Evolutionary conservation across 2,329 filamentous ascomycete genomes (phyloP), one percentile per base, ranked within the genome.

Genomic region (Rutstroemia sp.): DNA sequence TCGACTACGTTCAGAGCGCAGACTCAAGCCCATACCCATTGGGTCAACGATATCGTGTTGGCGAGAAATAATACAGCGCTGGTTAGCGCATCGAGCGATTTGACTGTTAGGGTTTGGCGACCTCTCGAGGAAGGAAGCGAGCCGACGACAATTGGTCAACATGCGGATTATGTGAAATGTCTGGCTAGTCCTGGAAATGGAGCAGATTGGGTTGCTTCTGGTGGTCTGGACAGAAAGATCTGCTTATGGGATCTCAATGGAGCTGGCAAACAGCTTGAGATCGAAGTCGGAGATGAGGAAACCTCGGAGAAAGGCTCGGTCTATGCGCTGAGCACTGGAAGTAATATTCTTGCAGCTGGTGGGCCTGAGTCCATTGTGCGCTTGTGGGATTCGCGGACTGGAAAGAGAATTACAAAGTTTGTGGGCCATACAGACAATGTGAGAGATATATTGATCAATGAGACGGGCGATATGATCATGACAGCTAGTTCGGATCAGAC

Each of bases 401-500:
- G 92, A 56, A 90, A 94, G 73, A 82, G 89, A 60, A 87, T 97
- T 58, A 97, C 92, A 61, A 97, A 96, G 71, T 92, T 99, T 63
- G 90, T 97, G 21, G 94, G 94, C 5, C 94, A 99, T 70, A 95
- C 92, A 19, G 92, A 95, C 76, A 96, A 92, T 63, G 86, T 99
- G 63, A 85, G 94, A 48, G 87, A 92, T 64, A 91, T 99, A 60
- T 76, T 99, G 52, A 84, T 99, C 62, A 95, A 89, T 65, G 84
- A 92, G 63, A 84, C 88, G 58, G 92, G 90, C 40, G 91, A 96
- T 68, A 95, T 85, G 42, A 89, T 99, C 64, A 82, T 99, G 78
- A 96, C 92, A 0, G 92, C 90, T 14, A 96, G 92, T 64, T 92
- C 92, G 1, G 94, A 99, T 70, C 91, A 95, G 73, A 97, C 94